phyloP scores from a whole-genome alignment of 345 rosid species.

The Hibiscus tridactylites region DNA sequence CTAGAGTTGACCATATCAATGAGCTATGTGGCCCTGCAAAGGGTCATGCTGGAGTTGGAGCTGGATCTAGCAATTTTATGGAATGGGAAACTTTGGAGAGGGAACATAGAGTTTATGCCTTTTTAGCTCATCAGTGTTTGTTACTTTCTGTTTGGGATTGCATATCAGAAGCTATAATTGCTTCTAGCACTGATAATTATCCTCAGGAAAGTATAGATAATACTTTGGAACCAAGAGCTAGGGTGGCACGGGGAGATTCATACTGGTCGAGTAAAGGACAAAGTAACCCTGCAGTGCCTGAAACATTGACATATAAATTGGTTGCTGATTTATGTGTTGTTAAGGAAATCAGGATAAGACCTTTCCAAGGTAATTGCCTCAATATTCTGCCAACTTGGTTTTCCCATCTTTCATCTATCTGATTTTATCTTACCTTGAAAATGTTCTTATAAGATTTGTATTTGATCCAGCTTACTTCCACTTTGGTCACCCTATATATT shows the following conservation, averaged over 20 bases:
- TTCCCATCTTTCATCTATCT: not conserved
- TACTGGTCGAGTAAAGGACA: slow-evolving; percentile 97
- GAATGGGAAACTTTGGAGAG: slow-evolving; percentile 38
- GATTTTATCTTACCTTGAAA: not conserved
- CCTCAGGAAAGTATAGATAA: slow-evolving; percentile 68
- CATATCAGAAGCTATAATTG: slow-evolving; percentile 50
- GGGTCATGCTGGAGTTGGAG: slow-evolving; percentile 39
- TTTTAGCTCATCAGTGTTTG: slow-evolving; percentile 40
- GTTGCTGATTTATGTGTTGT: slow-evolving; percentile 57
- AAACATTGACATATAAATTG: slow-evolving; percentile 65
- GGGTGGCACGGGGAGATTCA: slow-evolving; percentile 38
- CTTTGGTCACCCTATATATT: slow-evolving; percentile 63
- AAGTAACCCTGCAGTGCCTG: slow-evolving; percentile 56
- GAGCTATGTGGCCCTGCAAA: slow-evolving; percentile 21
- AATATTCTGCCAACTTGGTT: not conserved
- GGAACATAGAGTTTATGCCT: slow-evolving; percentile 70
- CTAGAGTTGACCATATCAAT: slow-evolving; percentile 34
- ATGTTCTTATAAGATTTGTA: not conserved
- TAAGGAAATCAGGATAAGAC: slow-evolving; percentile 61
- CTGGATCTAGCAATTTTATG: slow-evolving; percentile 38
- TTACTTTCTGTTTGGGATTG: slow-evolving; percentile 34
- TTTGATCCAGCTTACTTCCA: slow-evolving; percentile 66
- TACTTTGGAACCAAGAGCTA: slow-evolving; percentile 52
- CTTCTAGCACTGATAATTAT: slow-evolving; percentile 88
- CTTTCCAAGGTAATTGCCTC: slow-evolving; percentile 57